These are phyloP conservation scores for Imleria badia DNA, from an alignment of 768 basidiomycete species.

Conservation along the genomic window DNA sequence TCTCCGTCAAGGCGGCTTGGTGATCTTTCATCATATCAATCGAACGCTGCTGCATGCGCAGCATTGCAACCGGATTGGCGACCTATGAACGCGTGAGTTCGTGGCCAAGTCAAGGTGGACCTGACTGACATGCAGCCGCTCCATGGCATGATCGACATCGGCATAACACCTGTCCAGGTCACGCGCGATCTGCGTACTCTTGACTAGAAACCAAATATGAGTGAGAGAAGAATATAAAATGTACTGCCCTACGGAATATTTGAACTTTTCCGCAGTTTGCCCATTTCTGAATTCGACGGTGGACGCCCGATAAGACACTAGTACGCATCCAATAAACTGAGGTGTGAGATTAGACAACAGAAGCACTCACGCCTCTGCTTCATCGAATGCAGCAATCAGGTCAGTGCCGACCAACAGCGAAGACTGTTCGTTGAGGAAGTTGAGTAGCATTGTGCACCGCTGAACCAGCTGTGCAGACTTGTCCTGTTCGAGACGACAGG, in stretches of 20 bases:
- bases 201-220: slow-evolving; percentile 33
- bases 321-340: neutral
- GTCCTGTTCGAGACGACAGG: slow-evolving; percentile 30
- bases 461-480: slow-evolving; percentile 43
- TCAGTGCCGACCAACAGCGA: slow-evolving; percentile 41
- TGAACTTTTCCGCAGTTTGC: slow-evolving; percentile 38
- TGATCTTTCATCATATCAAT: slow-evolving; percentile 28
- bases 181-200: slow-evolving; percentile 44
- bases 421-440: slow-evolving; percentile 40
- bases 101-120: neutral
- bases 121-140: slow-evolving; percentile 41
- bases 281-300: slow-evolving; percentile 40
- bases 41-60: slow-evolving; percentile 32
- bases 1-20: slow-evolving; percentile 35
- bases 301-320: slow-evolving; percentile 45
- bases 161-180: slow-evolving; percentile 43
- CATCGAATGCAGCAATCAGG: slow-evolving; percentile 40
- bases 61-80: slow-evolving; percentile 17
- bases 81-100: slow-evolving; percentile 18
- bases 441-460: slow-evolving; percentile 42
- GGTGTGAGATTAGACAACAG: neutral
- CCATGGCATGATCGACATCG: slow-evolving; percentile 44
- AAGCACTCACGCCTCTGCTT: slow-evolving; percentile 42
- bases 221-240: slow-evolving; percentile 4
- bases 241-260: slow-evolving; percentile 37